These are phyloP conservation scores for Aspergillus mulundensis DNA, from an alignment of 495 filamentous ascomycete genomes.

Conservation along the genomic window DNA sequence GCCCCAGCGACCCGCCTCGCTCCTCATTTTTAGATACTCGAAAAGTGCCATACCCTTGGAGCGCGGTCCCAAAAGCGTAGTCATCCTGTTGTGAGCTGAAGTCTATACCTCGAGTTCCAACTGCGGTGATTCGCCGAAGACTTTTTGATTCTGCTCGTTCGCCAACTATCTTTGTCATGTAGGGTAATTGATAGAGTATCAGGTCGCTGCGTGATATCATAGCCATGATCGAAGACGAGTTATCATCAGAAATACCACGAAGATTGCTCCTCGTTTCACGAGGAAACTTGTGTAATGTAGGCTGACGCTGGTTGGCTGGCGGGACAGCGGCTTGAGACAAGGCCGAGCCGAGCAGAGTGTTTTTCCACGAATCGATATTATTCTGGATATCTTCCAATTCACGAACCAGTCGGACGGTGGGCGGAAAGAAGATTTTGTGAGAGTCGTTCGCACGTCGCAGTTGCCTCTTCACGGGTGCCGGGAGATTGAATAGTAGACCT, in stretches of 20 bases:
- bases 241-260: conserved; percentile 15
- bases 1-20: neutral
- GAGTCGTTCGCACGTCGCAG: conserved; percentile 46
- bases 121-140: conserved; percentile 62
- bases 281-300: neutral
- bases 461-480: conserved; percentile 73
- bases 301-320: conserved; percentile 16
- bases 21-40: neutral
- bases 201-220: conserved; percentile 65
- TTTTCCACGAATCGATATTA: conserved; percentile 63
- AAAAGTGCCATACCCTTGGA: neutral
- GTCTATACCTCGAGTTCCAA: conserved; percentile 41
- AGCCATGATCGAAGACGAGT: conserved; percentile 38
- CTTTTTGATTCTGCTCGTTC: conserved; percentile 36
- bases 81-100: neutral
- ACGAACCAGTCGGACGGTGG: conserved; percentile 70
- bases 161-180: conserved; percentile 61
- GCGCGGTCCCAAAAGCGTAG: neutral
- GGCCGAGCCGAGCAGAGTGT: conserved; percentile 27
- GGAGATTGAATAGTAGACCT: conserved; percentile 77
- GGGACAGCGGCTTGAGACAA: conserved; percentile 22
- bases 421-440: conserved; percentile 84
- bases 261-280: conserved; percentile 16
- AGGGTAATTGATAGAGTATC: conserved; percentile 79
- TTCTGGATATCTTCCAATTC: conserved; percentile 73